Conservation (phyloP, 2,329 filamentous ascomycete genomes). For the Sporothrix globosa region DNA sequence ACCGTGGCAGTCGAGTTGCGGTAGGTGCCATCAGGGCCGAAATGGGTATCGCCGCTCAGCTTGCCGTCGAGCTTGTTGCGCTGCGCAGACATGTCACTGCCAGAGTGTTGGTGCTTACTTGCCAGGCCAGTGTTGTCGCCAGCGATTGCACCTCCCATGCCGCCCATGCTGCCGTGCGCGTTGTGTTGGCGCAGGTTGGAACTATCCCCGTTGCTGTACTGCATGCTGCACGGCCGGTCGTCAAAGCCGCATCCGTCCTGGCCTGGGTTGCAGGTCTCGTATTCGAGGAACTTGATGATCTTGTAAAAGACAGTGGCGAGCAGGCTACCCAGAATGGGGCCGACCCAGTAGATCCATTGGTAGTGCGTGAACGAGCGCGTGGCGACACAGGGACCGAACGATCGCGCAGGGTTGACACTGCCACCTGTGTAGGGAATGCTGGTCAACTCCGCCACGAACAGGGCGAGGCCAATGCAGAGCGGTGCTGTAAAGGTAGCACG, state of each 20-base stretch:
- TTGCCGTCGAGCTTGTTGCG: slow-evolving; percentile 26
- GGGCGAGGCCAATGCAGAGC: slow-evolving; percentile 69
- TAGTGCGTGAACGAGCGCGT: slow-evolving; percentile 48
- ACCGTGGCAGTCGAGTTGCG: slow-evolving; percentile 6
- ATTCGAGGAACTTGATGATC: slow-evolving; percentile 56
- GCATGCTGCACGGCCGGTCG: slow-evolving; percentile 40
- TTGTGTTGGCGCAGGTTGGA: neutral
- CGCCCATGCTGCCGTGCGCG: slow-evolving; percentile 19
- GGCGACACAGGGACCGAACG: slow-evolving; percentile 54
- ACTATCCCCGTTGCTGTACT: slow-evolving; percentile 42
- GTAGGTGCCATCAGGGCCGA: neutral
- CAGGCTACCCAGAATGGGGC: slow-evolving; percentile 54
- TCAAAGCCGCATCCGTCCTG: slow-evolving; percentile 46
- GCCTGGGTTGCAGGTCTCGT: slow-evolving; percentile 54
- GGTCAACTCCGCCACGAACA: slow-evolving; percentile 63
- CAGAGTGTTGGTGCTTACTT: slow-evolving; percentile 25
- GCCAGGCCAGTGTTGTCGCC: neutral
- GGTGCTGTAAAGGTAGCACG: slow-evolving; percentile 72
- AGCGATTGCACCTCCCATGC: neutral
- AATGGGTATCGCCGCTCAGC: slow-evolving; percentile 34
- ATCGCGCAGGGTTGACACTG: slow-evolving; percentile 56
- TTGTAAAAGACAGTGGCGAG: slow-evolving; percentile 56
- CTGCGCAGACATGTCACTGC: slow-evolving; percentile 20
- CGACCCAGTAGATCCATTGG: slow-evolving; percentile 61
- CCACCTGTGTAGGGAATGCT: slow-evolving; percentile 54